Evolutionary conservation across 148 eudicot genomes (phyloP).

Genomic region (Selenicereus undatus): DNA sequence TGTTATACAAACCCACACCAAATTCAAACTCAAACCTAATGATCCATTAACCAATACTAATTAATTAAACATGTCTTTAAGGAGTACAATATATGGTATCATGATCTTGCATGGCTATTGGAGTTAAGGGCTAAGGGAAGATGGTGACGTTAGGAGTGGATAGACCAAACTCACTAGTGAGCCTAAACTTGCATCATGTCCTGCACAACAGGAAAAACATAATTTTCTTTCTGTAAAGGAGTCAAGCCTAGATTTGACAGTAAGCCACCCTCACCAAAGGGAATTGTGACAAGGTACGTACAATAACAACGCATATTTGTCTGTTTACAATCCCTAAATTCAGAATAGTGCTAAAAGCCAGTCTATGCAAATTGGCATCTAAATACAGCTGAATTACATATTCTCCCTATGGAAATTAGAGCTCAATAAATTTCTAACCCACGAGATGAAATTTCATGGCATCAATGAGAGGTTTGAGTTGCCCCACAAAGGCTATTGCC

Average conservation of each 20-base stretch:
- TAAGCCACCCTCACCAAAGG: slow-evolving; percentile 56
- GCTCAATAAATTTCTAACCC: background rate
- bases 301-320: background rate
- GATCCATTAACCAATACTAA: too few species aligned
- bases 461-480: background rate
- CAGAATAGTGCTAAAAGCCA: background rate
- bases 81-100: too few species aligned
- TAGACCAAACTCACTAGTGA: slow-evolving; percentile 52
- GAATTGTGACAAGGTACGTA: slow-evolving; percentile 66
- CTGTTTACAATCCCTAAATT: background rate
- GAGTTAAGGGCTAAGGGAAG: slow-evolving; percentile 85
- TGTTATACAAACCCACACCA: too few species aligned
- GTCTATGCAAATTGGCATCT: too few species aligned
- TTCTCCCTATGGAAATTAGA: background rate
- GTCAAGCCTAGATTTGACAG: slow-evolving; percentile 77
- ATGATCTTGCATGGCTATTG: background rate
- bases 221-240: slow-evolving; percentile 59
- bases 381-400: background rate
- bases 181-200: slow-evolving; percentile 48
- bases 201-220: slow-evolving; percentile 49
- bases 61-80: too few species aligned
- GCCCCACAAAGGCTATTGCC: background rate
- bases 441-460: background rate
- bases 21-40: too few species aligned
- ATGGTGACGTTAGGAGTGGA: slow-evolving; percentile 73